Conservation (phyloP, 495 filamentous ascomycete species). For the Astrocystis sublimbata region DNA sequence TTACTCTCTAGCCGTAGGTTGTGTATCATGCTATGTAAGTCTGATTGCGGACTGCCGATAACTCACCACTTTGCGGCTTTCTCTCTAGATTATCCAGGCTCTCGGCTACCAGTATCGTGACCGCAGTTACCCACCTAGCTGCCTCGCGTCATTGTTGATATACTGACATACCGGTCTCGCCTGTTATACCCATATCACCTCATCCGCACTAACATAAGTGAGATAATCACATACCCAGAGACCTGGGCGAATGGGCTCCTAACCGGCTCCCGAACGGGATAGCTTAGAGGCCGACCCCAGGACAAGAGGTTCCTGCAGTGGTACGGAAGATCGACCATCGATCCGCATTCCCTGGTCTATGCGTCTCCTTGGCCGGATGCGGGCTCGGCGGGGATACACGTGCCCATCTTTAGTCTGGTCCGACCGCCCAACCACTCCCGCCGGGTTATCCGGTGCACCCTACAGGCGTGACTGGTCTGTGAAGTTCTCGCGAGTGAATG, state of each 20-base stretch:
- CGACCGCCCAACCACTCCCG: neutral
- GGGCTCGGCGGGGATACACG: slow-evolving; percentile 12
- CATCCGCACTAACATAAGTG: no score
- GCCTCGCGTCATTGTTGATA: neutral
- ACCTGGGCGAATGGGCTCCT: neutral
- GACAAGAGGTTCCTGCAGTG: slow-evolving; percentile 7
- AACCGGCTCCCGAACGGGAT: no score
- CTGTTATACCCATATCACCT: neutral
- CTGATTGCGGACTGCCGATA: neutral
- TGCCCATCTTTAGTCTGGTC: slow-evolving; percentile 2
- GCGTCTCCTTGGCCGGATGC: slow-evolving; percentile 15
- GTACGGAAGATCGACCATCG: slow-evolving; percentile 15
- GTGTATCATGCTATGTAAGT: neutral
- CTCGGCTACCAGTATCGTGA: neutral
- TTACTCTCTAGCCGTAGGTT: no score
- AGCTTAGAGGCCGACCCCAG: no score
- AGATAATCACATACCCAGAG: neutral
- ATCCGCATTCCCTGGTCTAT: slow-evolving; percentile 18
- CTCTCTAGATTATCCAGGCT: neutral
- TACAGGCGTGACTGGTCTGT: neutral
- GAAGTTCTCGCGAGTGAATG: neutral
- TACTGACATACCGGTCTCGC: neutral
- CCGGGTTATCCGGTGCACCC: slow-evolving; percentile 5
- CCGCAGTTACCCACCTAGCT: neutral
- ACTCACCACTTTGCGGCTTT: neutral